Evolutionary conservation across 2,329 filamentous ascomycete species (phyloP).

Genomic region (Aspergillus cejpii): DNA sequence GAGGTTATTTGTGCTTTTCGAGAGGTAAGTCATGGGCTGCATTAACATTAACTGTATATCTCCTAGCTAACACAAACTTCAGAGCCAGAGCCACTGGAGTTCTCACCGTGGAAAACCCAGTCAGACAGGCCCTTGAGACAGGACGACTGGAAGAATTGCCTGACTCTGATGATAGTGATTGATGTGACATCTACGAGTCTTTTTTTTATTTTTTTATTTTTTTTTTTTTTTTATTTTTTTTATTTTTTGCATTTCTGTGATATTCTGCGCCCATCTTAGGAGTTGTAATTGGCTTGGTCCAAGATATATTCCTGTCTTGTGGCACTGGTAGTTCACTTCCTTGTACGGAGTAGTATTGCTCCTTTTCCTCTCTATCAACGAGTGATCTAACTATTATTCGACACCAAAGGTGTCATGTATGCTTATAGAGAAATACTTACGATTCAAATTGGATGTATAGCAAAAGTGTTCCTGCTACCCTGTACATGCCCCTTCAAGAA

Average conservation of each 20-base stretch:
- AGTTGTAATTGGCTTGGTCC: neutral
- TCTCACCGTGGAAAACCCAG: conserved; percentile 70
- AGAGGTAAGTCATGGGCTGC: conserved; percentile 51
- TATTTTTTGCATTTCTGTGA: no score
- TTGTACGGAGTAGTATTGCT: no score
- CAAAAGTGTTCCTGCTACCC: no score
- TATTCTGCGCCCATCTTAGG: no score
- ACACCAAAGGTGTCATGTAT: no score
- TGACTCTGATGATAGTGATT: conserved; percentile 45
- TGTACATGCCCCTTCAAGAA: no score
- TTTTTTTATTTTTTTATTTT: neutral
- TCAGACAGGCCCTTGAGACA: conserved; percentile 61
- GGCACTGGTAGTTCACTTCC: no score
- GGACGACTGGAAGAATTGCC: conserved; percentile 65
- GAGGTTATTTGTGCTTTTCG: conserved; percentile 81
- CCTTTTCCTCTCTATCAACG: neutral
- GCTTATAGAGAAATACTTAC: no score
- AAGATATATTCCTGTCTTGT: neutral
- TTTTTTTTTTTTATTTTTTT: no score
- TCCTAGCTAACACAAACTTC: conserved; percentile 14
- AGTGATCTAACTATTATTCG: neutral
- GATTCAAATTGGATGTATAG: no score
- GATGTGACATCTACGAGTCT: neutral
- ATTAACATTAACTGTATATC: neutral
- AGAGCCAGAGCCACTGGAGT: conserved; percentile 68